Base-by-base conservation (phyloP, 2,329 filamentous ascomycete species). In the Didymella sp. region DNA sequence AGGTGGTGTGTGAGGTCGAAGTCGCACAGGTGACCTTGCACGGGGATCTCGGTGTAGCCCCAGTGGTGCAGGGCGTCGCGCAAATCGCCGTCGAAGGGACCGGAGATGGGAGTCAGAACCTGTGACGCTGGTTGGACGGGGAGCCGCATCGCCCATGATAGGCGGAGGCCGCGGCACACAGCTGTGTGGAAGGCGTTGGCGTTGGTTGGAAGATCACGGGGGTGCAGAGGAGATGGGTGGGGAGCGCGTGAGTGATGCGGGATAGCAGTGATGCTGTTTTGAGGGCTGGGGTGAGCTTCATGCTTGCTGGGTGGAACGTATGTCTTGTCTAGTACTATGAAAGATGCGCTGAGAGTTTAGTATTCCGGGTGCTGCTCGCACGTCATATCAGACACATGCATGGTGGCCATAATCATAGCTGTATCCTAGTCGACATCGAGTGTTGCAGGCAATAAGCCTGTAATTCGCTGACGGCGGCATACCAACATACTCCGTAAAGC, bases 41-140 rank as follows among this genome's bases (percentile, higher is more conserved):
- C 44, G 4, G 48, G 31, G 8, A 54, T 24, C 13, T 57, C 46
- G 8, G 33, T 51, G 37, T 60, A 60, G 17, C 54, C 60, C 55
- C 55, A 60, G 6, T 44, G 51, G 22, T 41, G 25, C 24, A 63
- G 40, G 3, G 35, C 43, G 15, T 43, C 33, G 15, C 25, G 24
- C 5, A 60, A 15, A n/a, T 43, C 37, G 15, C 46, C 45, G 9
- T 37, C 48, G 45, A 53, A 60, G 25, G 41, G 41, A 25, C 55
- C 56, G 19, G 41, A 15, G 9, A 63, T 51, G 2, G 60, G 55
- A 4, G 42, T 41, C 22, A 63, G 33, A 25, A 55, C 52, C 0
- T 41, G 43, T 11, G 43, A 47, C 13, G 58, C 58, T 19, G 7
- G 12, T n/a, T 17, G 27, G 4, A 27, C 19, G 13, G 51, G 28